phyloP scores from a whole-genome alignment of 2,329 filamentous ascomycete genomes.

The Tolypocladium album region DNA sequence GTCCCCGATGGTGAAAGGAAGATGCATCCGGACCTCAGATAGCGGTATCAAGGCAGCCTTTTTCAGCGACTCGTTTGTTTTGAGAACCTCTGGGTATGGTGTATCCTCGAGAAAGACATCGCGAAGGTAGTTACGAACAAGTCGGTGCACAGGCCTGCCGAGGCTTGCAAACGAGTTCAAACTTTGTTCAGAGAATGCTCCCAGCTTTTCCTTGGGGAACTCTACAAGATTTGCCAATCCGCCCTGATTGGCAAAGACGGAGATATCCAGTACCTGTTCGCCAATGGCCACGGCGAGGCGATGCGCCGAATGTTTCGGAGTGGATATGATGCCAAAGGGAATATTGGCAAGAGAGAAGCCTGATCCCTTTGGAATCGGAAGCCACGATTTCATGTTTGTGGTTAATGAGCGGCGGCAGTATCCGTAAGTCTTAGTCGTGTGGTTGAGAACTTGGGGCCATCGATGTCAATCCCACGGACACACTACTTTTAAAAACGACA shows the following conservation, averaged over 20 bases:
- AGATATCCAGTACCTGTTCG: conserved; percentile 59
- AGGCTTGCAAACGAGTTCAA: conserved; percentile 32
- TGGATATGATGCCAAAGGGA: conserved; percentile 73
- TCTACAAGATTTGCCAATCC: conserved; percentile 23
- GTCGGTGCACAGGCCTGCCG: conserved; percentile 57
- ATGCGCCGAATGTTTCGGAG: conserved; percentile 39
- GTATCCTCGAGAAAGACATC: conserved; percentile 49
- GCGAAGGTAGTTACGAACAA: conserved; percentile 58
- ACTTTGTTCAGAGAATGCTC: conserved; percentile 15
- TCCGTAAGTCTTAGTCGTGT: no score
- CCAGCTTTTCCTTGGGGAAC: conserved; percentile 1
- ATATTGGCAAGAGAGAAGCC: conserved; percentile 69
- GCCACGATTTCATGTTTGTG: conserved; percentile 12
- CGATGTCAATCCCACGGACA: no score
- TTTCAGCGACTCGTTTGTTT: conserved; percentile 22
- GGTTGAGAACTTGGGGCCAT: no score
- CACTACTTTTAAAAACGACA: background rate
- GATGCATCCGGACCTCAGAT: conserved; percentile 49
- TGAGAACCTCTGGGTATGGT: conserved; percentile 19
- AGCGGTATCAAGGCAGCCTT: conserved; percentile 16
- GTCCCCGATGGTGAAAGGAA: conserved; percentile 69
- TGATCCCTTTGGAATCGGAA: conserved; percentile 12
- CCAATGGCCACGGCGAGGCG: conserved; percentile 65
- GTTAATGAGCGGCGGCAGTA: background rate
- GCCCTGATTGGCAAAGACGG: conserved; percentile 38